These are phyloP conservation scores for Ustilago crameri DNA, from an alignment of 1,284 basidiomycete genomes.

Conservation along the genomic window DNA sequence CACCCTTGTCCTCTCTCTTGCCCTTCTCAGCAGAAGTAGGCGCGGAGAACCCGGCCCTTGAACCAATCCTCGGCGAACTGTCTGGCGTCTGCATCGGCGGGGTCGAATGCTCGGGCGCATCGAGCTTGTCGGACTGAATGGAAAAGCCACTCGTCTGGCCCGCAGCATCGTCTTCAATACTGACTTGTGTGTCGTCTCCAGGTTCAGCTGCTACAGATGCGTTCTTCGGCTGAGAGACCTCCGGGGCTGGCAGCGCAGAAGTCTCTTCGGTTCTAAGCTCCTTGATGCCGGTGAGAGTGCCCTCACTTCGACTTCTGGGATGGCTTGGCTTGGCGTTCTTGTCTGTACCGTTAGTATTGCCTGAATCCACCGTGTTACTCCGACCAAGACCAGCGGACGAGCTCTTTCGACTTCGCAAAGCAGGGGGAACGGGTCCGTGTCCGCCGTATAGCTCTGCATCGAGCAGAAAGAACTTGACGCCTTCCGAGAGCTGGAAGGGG, in stretches of 20 bases:
- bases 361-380: conserved; percentile 2
- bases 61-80: conserved; percentile 21
- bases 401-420: conserved; percentile 34
- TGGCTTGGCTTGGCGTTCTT: conserved; percentile 10
- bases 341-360: neutral
- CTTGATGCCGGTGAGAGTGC: conserved; percentile 8
- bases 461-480: conserved; percentile 90
- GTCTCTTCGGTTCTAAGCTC: neutral
- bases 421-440: conserved; percentile 32
- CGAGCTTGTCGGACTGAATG: conserved; percentile 25
- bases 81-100: conserved; percentile 48
- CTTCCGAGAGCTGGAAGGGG: conserved; percentile 78
- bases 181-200: neutral
- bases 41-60: conserved; percentile 4
- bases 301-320: conserved; percentile 30
- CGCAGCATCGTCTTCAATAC: conserved; percentile 11
- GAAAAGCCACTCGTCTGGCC: conserved; percentile 37
- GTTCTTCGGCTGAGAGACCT: neutral
- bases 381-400: conserved; percentile 23
- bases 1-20: neutral
- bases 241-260: neutral
- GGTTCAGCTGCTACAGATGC: neutral
- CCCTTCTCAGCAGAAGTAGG: conserved; percentile 9
- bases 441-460: conserved; percentile 80
- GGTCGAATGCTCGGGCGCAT: conserved; percentile 21